phyloP scores from a whole-genome alignment of 495 filamentous ascomycete genomes.

The Penicillium coffeae region DNA sequence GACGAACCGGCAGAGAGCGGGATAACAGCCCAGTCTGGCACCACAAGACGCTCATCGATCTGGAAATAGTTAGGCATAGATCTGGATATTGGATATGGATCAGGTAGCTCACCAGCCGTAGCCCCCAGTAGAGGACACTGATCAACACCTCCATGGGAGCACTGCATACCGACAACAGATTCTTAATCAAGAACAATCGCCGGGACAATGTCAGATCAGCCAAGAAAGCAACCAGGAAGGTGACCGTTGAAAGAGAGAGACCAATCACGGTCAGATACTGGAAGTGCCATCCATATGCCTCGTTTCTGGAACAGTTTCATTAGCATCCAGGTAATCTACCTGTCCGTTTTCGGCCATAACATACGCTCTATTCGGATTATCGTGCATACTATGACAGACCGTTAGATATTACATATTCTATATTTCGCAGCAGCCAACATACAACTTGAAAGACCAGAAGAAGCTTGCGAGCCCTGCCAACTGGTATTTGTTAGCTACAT shows the following conservation, averaged over 20 bases:
- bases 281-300: conserved; percentile 77
- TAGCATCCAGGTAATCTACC: no score
- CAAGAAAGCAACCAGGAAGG: conserved; percentile 66
- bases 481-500: conserved; percentile 28
- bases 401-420: conserved; percentile 1
- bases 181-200: conserved; percentile 68
- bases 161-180: conserved; percentile 64
- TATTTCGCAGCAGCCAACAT: conserved; percentile 1
- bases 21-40: conserved; percentile 48
- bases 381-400: conserved; percentile 33
- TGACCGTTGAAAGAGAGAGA: conserved; percentile 61
- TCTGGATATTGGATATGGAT: not conserved
- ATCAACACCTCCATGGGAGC: conserved; percentile 80
- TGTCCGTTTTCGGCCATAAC: conserved; percentile 12
- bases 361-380: conserved; percentile 46
- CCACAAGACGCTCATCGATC: conserved; percentile 63
- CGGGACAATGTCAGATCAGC: conserved; percentile 68
- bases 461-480: conserved; percentile 64
- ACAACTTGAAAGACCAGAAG: conserved; percentile 65
- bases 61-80: conserved; percentile 18
- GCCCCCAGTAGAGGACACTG: conserved; percentile 79
- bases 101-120: conserved; percentile 43
- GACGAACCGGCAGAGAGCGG: conserved; percentile 41
- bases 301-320: conserved; percentile 42
- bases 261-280: conserved; percentile 86